Base-by-base conservation (phyloP, 2,329 filamentous ascomycete species). In the Colletotrichum zoysiae region DNA sequence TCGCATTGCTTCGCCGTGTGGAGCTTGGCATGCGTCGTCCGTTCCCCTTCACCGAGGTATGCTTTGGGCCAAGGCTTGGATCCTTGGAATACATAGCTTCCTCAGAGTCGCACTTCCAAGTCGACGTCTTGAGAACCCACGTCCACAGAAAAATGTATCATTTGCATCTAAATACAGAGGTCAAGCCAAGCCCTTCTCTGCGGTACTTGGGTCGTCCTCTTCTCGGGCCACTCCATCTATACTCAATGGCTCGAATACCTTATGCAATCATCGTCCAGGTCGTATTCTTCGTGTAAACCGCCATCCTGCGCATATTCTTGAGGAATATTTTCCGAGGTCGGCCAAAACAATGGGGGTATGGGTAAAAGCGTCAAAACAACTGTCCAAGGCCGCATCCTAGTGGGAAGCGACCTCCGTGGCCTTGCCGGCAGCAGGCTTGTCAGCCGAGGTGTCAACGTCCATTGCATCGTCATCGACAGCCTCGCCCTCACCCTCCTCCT, bases 401-500 rank as follows among this genome's bases (percentile, higher is more conserved):
- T 72, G 73, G 48, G 72, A 65, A 70, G 67, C 70, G 44, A 74
- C 69, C 65, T 65, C 64, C 38, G 82, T 78, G 46, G 81, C 79
- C 77, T 82, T 80, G 56, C 78, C 70, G n/a, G 78, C 68, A 46
- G 78, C 75, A 26, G 79, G 76, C 77, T 83, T 83, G 44, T 83
- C 83, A 55, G 75, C 70, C 38, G 56, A 58, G 62, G 76, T 77
- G 73, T 88, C 86, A 57, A 88, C 83, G 60, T 88, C 86, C 86
- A 88, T 87, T 59, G 83, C 84, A 70, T 84, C 85, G 60, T 82
- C 81, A 16, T 78, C 82, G n/a, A 79, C 80, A 9, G 63, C 78
- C 70, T 81, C 79, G 40, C 71, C 81, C 66, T 82, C 84, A 18
- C 9, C 87, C 18, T 92, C 91, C 71, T 92, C 90, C 65, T 91